phyloP scores from a whole-genome alignment of 768 basidiomycete genomes.

The Sarcodon sp. region DNA sequence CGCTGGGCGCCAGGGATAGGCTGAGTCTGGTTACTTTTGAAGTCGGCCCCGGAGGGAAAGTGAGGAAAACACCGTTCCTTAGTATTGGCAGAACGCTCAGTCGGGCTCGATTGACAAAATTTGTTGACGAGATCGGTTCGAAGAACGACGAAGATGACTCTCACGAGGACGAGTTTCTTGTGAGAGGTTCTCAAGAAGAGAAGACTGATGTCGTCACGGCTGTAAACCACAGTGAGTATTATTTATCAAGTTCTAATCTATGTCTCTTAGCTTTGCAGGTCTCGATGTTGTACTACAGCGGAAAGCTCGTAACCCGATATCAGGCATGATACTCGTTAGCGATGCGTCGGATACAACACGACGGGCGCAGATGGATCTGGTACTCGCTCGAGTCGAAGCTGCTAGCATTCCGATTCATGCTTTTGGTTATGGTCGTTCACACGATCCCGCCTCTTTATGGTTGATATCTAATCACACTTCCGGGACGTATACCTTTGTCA shows the following conservation, averaged over 20 bases:
- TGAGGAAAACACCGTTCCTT: slow-evolving; percentile 92
- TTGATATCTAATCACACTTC: slow-evolving; percentile 97
- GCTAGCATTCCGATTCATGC: slow-evolving; percentile 96
- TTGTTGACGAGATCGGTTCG: slow-evolving; percentile 58
- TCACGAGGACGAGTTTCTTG: slow-evolving; percentile 49
- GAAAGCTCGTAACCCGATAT: slow-evolving; percentile 80
- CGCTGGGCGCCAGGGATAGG: slow-evolving; percentile 66
- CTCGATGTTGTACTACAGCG: slow-evolving; percentile 92
- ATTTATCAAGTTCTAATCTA: background rate
- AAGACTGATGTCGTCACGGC: slow-evolving; percentile 97
- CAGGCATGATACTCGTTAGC: slow-evolving; percentile 87
- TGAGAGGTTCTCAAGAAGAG: slow-evolving; percentile 75
- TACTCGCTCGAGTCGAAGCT: slow-evolving; percentile 92
- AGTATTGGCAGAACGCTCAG: slow-evolving; percentile 57
- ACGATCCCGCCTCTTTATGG: slow-evolving; percentile 97
- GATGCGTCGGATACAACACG: slow-evolving; percentile 88
- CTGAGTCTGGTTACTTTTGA: slow-evolving; percentile 90
- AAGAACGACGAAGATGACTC: slow-evolving; percentile 15
- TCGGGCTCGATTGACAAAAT: slow-evolving; percentile 55
- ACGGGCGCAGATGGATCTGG: slow-evolving; percentile 95
- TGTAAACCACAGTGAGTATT: slow-evolving; percentile 73
- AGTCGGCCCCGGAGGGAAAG: slow-evolving; percentile 67
- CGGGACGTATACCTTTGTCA: slow-evolving; percentile 96
- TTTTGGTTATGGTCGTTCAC: slow-evolving; percentile 92
- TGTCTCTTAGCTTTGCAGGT: slow-evolving; percentile 29